Percentiles rank a stretch among this genome's conserved stretches.
phyloP scores from a whole-genome alignment of 2,329 filamentous ascomycete species.

The Eutypa lata region DNA sequence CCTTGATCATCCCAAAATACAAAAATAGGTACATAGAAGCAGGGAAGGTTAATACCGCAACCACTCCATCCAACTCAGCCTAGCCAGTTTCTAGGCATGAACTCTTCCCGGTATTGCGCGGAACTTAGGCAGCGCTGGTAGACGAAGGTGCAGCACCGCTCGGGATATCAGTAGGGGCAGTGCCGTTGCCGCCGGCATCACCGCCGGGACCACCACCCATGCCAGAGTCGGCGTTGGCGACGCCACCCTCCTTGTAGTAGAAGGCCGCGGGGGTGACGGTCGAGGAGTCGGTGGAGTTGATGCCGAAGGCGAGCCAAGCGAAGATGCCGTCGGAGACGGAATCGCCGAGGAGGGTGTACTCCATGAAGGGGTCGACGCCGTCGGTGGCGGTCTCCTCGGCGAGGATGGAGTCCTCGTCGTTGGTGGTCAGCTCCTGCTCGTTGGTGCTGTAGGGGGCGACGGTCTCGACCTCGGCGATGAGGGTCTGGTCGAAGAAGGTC shows the following conservation, averaged over 20 bases:
- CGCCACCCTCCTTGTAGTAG: conserved; percentile 27
- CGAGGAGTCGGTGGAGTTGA: conserved; percentile 33
- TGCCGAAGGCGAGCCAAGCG: conserved; percentile 52
- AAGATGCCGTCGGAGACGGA: conserved; percentile 49
- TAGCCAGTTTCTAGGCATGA: no score
- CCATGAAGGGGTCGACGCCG: conserved; percentile 33
- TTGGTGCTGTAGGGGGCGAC: conserved; percentile 45
- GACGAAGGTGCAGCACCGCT: neutral
- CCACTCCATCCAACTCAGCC: neutral
- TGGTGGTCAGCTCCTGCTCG: conserved; percentile 39
- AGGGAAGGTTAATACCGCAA: no score
- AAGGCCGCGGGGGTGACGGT: conserved; percentile 25
- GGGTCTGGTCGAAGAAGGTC: conserved; percentile 60
- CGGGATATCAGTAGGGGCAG: neutral
- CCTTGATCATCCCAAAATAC: no score
- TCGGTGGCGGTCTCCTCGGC: conserved; percentile 20
- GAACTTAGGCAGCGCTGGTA: neutral
- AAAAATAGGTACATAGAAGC: no score
- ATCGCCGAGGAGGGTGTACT: conserved; percentile 58
- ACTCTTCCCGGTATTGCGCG: no score
- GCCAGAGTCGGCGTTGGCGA: conserved; percentile 15
- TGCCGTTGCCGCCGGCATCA: neutral
- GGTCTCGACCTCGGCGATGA: conserved; percentile 49
- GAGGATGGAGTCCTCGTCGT: conserved; percentile 27
- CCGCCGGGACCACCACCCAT: conserved; percentile 8